Base-by-base conservation (phyloP, 2,329 filamentous ascomycete genomes). In the Penicillium verrucosum region DNA sequence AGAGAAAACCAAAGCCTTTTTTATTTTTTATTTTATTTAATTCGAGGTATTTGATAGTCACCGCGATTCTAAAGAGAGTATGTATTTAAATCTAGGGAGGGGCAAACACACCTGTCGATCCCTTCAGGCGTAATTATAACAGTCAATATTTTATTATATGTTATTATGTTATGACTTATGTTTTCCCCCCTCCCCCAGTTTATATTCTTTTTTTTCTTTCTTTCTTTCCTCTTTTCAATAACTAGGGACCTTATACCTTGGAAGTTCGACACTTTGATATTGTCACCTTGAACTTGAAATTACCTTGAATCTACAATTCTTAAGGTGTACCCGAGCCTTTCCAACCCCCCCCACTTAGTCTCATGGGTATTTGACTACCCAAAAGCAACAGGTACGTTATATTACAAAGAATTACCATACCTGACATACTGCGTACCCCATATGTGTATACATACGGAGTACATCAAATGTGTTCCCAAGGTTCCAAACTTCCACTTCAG, bases 51-150 rank as follows among this genome's bases (percentile, higher is more conserved):
- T 46, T 46, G 44, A 46, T 34, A 48, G 32, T 34, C 32, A 48
- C 44, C 18, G 30, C 23, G 34, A 38, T 49, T 43, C 12, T 34
- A 34, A n/a, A 34, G 42, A 45, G 27, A 34, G 32, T 10, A 25
- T 38, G 27, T 16, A n/a, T 43, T 45, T 18, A 54, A 58, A 58
- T 58, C 58, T 48, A 60, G 61, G 58, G 63, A 62, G 63, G 61
- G 61, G 62, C 61, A 65, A 63, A 65, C 61, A 60, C 58, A 29
- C 29, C 49, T 48, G 60, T 56, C 57, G 59, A 63, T 63, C 60
- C 37, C 48, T 45, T 40, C 37, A 27, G 45, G 45, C 30, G 52
- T 27, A 42, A 53, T 53, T 53, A 18, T 48, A 48, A 53, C 18
- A 18, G 30, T 27, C 8, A 46, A 38, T 45, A 1, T 18, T 46